These are phyloP conservation scores for Dysphania ambrosioides DNA, from an alignment of 148 eudicot species.

Conservation along the genomic window DNA sequence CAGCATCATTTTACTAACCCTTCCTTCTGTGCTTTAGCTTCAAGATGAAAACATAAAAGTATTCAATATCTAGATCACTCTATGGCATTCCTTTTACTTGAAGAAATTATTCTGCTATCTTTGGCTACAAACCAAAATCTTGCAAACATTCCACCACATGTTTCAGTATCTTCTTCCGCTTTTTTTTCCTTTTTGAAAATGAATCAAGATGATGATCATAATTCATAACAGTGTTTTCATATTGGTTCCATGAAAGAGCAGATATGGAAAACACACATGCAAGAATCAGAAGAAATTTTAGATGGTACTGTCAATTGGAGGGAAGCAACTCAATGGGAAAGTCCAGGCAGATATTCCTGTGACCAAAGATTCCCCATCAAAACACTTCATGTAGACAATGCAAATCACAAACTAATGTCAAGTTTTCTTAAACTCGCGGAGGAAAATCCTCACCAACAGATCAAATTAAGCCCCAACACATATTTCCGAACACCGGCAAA, in stretches of 20 bases:
- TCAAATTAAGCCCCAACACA: constrained; percentile 14
- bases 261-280: constrained; percentile 45
- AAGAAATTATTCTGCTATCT: constrained; percentile 4
- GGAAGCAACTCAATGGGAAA: constrained; percentile 24
- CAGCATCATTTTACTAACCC: neutral
- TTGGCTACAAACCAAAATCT: neutral
- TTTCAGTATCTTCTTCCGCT: neutral
- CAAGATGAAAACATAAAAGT: constrained; percentile 5
- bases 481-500: constrained; percentile 29
- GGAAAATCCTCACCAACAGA: constrained; percentile 21
- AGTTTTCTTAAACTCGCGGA: constrained; percentile 18
- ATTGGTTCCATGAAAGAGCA: constrained; percentile 22
- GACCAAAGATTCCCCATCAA: constrained; percentile 44
- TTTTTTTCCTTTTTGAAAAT: neutral
- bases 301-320: constrained; percentile 29
- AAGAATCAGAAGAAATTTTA: constrained; percentile 20
- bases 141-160: constrained; percentile 5
- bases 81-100: constrained; percentile 2
- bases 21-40: constrained; percentile 19
- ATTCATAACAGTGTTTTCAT: neutral
- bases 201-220: neutral
- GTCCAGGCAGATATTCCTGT: constrained; percentile 38
- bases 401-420: constrained; percentile 19
- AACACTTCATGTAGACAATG: constrained; percentile 40
- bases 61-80: neutral